Evolutionary conservation across 208 protist genomes (phyloP).

Genomic region (Endotrypanum monterogeii): DNA sequence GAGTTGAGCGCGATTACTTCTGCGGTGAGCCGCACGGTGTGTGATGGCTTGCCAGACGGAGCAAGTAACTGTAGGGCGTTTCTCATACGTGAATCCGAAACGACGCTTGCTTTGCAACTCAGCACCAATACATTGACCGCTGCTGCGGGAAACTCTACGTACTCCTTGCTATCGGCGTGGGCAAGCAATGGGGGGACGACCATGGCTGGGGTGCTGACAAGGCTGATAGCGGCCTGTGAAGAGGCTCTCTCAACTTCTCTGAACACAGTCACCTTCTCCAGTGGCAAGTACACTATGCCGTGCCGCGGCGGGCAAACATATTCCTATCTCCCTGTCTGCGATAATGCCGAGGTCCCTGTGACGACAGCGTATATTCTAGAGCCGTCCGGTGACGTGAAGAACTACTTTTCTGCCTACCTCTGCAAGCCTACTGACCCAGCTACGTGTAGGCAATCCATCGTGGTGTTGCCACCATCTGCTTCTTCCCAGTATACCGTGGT

Average conservation of each 20-base stretch:
- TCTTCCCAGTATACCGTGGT: conserved; percentile 26
- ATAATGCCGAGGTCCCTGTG: conserved; percentile 9
- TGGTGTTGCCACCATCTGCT: conserved; percentile 7
- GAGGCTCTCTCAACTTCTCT: conserved; percentile 26
- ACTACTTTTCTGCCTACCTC: conserved; percentile 19
- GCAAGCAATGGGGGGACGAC: conserved; percentile 12
- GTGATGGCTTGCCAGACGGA: conserved; percentile 13
- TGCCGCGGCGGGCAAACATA: conserved; percentile 43
- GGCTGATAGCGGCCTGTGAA: conserved; percentile 11
- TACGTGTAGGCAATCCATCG: conserved; percentile 13
- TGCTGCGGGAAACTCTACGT: conserved; percentile 25
- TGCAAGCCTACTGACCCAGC: not conserved
- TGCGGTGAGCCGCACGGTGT: conserved; percentile 37
- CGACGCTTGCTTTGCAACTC: conserved; percentile 44
- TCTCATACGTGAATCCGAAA: conserved; percentile 28
- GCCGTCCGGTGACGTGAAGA: conserved; percentile 16
- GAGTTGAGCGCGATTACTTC: conserved; percentile 11
- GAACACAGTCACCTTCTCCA: conserved; percentile 18
- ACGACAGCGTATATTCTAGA: conserved; percentile 34
- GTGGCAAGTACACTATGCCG: conserved; percentile 38
- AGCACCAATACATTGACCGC: conserved; percentile 20
- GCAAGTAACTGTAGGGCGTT: conserved; percentile 38
- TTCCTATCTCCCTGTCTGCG: conserved; percentile 45
- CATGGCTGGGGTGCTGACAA: conserved; percentile 5
- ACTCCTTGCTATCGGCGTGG: conserved; percentile 41